These are phyloP conservation scores for Coemansia guatemalensis DNA, from an alignment of 192 early-diverging fungal genomes.

Conservation along the genomic window DNA sequence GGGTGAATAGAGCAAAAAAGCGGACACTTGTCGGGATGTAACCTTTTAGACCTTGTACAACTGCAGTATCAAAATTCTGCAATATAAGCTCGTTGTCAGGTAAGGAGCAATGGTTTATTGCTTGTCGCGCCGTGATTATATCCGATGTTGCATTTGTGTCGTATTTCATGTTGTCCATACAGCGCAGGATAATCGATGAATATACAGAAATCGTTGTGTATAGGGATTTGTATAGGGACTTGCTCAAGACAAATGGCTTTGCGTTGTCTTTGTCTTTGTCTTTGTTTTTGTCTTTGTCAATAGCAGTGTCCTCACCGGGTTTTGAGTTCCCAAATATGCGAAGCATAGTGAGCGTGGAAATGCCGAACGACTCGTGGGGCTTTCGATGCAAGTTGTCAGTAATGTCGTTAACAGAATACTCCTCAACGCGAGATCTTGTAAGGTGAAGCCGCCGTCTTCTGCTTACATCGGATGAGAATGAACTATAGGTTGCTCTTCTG, in stretches of 20 bases:
- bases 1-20: constrained; percentile 27
- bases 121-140: constrained; percentile 16
- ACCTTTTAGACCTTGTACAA: constrained; percentile 17
- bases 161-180: constrained; percentile 23
- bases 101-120: constrained; percentile 12
- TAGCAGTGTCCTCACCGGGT: constrained; percentile 3
- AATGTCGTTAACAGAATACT: not conserved
- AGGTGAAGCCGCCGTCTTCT: constrained; percentile 28
- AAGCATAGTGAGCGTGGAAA: constrained; percentile 7
- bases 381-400: not conserved
- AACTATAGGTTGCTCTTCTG: not conserved
- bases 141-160: constrained; percentile 16
- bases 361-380: not conserved
- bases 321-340: constrained; percentile 3
- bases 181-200: constrained; percentile 28
- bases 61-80: constrained; percentile 7
- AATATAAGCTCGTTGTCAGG: constrained; percentile 23
- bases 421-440: constrained; percentile 14
- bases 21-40: constrained; percentile 29
- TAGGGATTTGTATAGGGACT: constrained; percentile 38
- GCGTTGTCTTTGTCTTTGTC: constrained; percentile 2
- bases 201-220: constrained; percentile 34
- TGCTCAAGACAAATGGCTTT: constrained; percentile 20
- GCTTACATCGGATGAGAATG: not conserved
- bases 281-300: not conserved